Base-by-base conservation (phyloP, 2,329 filamentous ascomycete species). In the Cercospora zeina region DNA sequence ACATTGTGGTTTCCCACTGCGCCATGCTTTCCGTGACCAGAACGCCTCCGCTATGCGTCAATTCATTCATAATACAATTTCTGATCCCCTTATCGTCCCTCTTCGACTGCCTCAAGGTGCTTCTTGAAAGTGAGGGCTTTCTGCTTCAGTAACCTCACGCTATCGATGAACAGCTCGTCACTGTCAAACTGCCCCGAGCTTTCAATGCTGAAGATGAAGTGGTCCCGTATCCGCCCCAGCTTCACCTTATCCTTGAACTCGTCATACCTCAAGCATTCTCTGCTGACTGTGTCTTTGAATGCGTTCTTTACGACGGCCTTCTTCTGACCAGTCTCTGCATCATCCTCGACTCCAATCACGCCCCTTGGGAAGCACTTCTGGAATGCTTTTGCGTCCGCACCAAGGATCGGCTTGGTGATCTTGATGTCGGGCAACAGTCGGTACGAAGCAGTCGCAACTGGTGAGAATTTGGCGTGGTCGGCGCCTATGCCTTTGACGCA, bases 211-310 rank as follows among this genome's bases (percentile, higher is more conserved):
- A 95, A 99, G 77, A 99, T 97, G 77, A 99, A 99, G 79, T 99
- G 96, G 76, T 99, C 95, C 67, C 92, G 83, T 70, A 92, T 82
- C 59, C 96, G 84, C 47, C 95, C 95, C 33, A 99, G 85, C 81
- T 92, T 93, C 67, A 99, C 95, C 81, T 97, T 99, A 74, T 87
- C 90, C 77, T 95, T 86, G 79, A 99, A 97, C 78, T 97, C 95
- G 27, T 88, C 83, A 75, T 99, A 93, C 54, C 95, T 87, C 73
- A 99, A 78, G 72, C 89, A 95, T 79, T 99, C 96, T 68, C 95
- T 86, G 77, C 90, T 96, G 65, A 99, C 93, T 0, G 93, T 97
- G 76, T 99, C 96, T 72, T 89, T 90, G 87, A 97, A 96, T 1
- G 93, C 81, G 75, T 97, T 88, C 65, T 81, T 80, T 1, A 99